Conservation (phyloP, 495 filamentous ascomycete genomes). For the Talaromyces trachyspermus region DNA sequence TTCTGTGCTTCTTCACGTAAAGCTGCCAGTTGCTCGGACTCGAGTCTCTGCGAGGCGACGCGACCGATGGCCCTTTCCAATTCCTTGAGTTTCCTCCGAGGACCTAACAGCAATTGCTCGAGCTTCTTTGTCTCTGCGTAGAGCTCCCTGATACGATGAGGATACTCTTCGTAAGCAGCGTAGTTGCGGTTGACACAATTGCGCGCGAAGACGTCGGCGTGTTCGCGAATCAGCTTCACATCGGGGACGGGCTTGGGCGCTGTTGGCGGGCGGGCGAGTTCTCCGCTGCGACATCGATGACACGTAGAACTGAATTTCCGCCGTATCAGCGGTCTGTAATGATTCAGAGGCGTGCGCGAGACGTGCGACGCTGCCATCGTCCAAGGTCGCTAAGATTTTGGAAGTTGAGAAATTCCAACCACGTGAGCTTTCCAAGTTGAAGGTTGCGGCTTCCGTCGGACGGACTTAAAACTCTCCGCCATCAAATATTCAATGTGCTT, state of each 20-base stretch:
- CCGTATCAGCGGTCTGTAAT: constrained; percentile 4
- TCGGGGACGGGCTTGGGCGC: constrained; percentile 76
- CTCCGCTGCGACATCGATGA: constrained; percentile 16
- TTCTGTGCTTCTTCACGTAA: constrained; percentile 56
- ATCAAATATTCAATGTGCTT: no score
- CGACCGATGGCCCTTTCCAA: constrained; percentile 35
- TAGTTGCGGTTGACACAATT: constrained; percentile 89
- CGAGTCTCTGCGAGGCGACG: constrained; percentile 13
- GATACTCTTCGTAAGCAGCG: constrained; percentile 52
- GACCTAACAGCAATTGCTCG: constrained; percentile 29
- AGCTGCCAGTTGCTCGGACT: constrained; percentile 14
- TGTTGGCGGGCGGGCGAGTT: constrained; percentile 50
- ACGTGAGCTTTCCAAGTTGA: no score
- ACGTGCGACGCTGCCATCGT: constrained; percentile 1
- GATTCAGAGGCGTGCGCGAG: neutral
- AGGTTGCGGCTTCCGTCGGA: no score
- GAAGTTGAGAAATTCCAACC: neutral
- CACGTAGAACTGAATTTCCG: constrained; percentile 26
- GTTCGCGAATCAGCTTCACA: constrained; percentile 81
- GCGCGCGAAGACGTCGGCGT: constrained; percentile 65
- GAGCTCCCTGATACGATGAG: constrained; percentile 60
- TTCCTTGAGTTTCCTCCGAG: constrained; percentile 33
- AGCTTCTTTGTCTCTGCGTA: constrained; percentile 56
- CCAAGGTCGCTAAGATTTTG: no score
- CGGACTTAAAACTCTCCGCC: no score